These are phyloP conservation scores for Phialophora expanda DNA, from an alignment of 2,329 filamentous ascomycete species.

Conservation along the genomic window DNA sequence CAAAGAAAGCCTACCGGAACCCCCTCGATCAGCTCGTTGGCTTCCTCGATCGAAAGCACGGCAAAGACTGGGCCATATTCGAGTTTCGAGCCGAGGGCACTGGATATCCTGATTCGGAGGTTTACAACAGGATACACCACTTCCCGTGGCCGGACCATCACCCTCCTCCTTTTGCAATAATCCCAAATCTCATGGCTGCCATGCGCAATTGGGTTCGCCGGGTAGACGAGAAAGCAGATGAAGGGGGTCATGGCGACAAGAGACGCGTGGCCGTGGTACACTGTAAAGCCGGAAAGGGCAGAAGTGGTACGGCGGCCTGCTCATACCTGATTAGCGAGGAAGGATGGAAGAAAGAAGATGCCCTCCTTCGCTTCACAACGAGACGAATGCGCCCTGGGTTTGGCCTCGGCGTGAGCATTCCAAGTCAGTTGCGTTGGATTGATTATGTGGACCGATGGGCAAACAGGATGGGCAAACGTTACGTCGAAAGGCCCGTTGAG, in stretches of 20 bases:
- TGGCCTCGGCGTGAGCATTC: constrained; percentile 87
- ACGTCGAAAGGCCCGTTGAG: constrained; percentile 81
- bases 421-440: constrained; percentile 87
- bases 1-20: constrained; percentile 90
- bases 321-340: constrained; percentile 90
- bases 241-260: constrained; percentile 45
- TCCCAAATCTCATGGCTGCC: constrained; percentile 86
- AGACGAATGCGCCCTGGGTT: constrained; percentile 88
- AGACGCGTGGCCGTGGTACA: constrained; percentile 84
- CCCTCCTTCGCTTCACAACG: constrained; percentile 73
- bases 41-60: constrained; percentile 87
- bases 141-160: constrained; percentile 98
- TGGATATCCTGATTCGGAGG: constrained; percentile 88
- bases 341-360: constrained; percentile 69
- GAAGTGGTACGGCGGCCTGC: constrained; percentile 85
- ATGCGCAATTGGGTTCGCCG: constrained; percentile 86
- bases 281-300: constrained; percentile 95
- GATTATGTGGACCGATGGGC: constrained; percentile 89
- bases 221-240: constrained; percentile 49
- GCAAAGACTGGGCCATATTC: constrained; percentile 89
- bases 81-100: constrained; percentile 97
- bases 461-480: constrained; percentile 70
- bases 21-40: constrained; percentile 83
- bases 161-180: constrained; percentile 86
- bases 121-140: constrained; percentile 83